A percentile compares a stretch with the other conserved stretches of the same genome.
Conservation (phyloP, 495 filamentous ascomycete species). For the Rhizodiscina lignyota region DNA sequence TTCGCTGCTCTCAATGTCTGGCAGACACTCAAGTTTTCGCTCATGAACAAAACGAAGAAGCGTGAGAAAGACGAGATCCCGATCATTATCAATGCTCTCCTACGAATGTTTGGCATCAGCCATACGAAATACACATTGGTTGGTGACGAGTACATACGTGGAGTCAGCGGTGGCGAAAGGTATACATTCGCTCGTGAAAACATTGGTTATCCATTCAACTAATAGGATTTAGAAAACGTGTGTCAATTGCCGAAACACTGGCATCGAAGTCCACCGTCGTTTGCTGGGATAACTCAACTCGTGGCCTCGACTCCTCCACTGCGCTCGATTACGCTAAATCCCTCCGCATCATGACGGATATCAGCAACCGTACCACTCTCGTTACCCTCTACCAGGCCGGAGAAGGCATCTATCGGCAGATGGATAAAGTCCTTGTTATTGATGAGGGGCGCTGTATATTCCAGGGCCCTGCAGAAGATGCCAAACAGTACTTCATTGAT, state of each 20-base stretch:
- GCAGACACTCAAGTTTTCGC: slow-evolving; percentile 68
- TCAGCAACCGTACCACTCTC: slow-evolving; percentile 63
- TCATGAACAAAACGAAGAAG: slow-evolving; percentile 73
- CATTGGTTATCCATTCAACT: not conserved
- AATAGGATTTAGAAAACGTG: slow-evolving; percentile 25
- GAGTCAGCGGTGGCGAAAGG: slow-evolving; percentile 52
- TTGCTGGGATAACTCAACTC: slow-evolving; percentile 60
- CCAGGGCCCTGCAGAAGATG: slow-evolving; percentile 43
- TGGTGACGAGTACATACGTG: slow-evolving; percentile 68
- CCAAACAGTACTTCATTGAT: slow-evolving; percentile 50
- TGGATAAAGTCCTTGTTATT: slow-evolving; percentile 62
- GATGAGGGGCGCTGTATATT: slow-evolving; percentile 50
- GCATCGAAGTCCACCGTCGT: slow-evolving; percentile 48
- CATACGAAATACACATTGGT: slow-evolving; percentile 74
- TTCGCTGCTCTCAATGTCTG: slow-evolving; percentile 63
- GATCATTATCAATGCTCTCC: slow-evolving; percentile 43
- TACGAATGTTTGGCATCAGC: slow-evolving; percentile 61
- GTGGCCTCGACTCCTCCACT: slow-evolving; percentile 66
- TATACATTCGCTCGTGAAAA: slow-evolving; percentile 1
- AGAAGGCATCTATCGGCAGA: slow-evolving; percentile 65
- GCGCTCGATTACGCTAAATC: slow-evolving; percentile 67
- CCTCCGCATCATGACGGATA: slow-evolving; percentile 67
- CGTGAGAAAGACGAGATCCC: slow-evolving; percentile 47
- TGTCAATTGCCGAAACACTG: slow-evolving; percentile 52
- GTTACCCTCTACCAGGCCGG: slow-evolving; percentile 77